Evolutionary conservation across 2,329 filamentous ascomycete species (phyloP).

Genomic region (Ascochyta rabiei): DNA sequence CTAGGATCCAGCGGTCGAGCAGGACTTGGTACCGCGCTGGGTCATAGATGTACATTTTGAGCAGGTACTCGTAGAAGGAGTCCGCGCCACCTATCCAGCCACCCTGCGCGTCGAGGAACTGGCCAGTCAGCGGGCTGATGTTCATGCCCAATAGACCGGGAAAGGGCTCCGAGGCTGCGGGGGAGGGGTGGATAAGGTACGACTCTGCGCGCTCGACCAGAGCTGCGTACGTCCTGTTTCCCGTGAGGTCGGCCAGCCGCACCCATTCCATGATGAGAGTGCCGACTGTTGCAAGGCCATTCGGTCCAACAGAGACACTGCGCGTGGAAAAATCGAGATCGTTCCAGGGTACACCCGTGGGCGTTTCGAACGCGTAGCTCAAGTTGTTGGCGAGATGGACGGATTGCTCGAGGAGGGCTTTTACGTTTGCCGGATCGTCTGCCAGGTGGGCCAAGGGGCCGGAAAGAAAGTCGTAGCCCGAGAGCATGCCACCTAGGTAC

Average conservation of each 20-base stretch:
- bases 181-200: conserved; percentile 71
- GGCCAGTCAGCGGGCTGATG: conserved; percentile 68
- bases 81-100: conserved; percentile 81
- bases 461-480: conserved; percentile 74
- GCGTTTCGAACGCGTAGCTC: conserved; percentile 78
- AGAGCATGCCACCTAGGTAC: conserved; percentile 80
- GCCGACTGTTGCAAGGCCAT: conserved; percentile 77
- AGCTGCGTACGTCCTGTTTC: conserved; percentile 68
- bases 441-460: conserved; percentile 66
- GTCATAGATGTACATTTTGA: conserved; percentile 91
- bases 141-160: conserved; percentile 75
- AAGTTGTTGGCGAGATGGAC: conserved; percentile 72
- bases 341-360: conserved; percentile 76
- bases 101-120: conserved; percentile 69
- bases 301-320: conserved; percentile 58
- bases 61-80: conserved; percentile 86
- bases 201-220: conserved; percentile 71
- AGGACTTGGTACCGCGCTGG: conserved; percentile 66
- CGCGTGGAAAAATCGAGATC: conserved; percentile 65
- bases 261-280: conserved; percentile 86
- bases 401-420: conserved; percentile 70
- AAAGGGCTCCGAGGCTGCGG: conserved; percentile 70
- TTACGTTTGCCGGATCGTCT: conserved; percentile 56
- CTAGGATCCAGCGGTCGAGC: conserved; percentile 73
- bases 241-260: conserved; percentile 75